Base-by-base conservation (phyloP, 371 early-diverging fungal genomes). In the Actinomortierella ambigua region DNA sequence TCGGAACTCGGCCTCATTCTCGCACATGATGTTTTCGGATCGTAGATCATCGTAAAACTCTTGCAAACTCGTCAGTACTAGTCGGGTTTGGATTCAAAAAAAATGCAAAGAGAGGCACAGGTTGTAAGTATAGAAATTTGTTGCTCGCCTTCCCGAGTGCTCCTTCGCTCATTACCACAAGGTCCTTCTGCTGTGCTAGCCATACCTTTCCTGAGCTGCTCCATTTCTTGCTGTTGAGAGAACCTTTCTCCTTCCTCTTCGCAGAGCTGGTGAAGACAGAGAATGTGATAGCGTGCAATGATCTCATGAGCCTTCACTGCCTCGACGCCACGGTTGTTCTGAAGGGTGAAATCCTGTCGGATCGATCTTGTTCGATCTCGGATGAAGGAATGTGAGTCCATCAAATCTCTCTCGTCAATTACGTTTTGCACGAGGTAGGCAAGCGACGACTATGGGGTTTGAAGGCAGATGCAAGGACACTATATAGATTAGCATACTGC, bases 331-430 rank as follows among this genome's bases (percentile, higher is more conserved):
- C 90, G 81, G 58, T 84, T 83, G 68, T 94, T 93, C 69, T 97
- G 97, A 3, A 93, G 70, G 3, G 93, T 91, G 56, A 95, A 92
- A 64, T 98, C 98, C 68, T 90, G 88, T 44, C 95, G 81, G 48
- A 97, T 93, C 2, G 93, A 85, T 17, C 98, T 84, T 17, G 91
- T 90, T 39, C 98, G 81, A 77, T 97, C 97, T 23, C 96, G 86
- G 3, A 96, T 78, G 77, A 97, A 98, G 3, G 82, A 82, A 61
- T 97, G 94, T 26, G 91, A 88, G 24, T 83, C 84, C 8, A 82
- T 77, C 4, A 90, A 61, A n/a, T 67, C 77, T 1, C 82, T 77
- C 42, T 87, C 79, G 8, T 76, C 70, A 0, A 93, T 68, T 2
- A 95, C 77, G 5, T 81, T 69, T 50, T 86, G 75, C 17, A 96